These are phyloP conservation scores for Apodospora peruviana DNA, from an alignment of 495 filamentous ascomycete species.

Conservation along the genomic window DNA sequence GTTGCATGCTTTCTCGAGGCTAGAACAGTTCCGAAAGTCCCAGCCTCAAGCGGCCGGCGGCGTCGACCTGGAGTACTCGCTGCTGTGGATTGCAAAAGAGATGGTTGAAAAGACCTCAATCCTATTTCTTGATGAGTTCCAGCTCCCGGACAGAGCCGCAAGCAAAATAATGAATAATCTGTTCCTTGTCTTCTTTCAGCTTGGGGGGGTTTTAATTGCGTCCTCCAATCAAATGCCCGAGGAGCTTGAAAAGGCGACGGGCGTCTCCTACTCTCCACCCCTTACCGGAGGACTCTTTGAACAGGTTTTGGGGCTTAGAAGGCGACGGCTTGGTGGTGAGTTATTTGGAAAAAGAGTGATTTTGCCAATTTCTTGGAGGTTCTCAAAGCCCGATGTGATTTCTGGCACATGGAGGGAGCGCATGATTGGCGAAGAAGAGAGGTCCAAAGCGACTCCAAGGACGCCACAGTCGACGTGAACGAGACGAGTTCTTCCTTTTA, in stretches of 20 bases:
- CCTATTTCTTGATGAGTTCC: constrained; percentile 70
- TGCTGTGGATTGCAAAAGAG: constrained; percentile 62
- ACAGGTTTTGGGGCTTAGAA: constrained; percentile 32
- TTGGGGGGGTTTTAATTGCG: constrained; percentile 66
- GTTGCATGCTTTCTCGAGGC: constrained; percentile 57
- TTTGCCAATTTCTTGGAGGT: constrained; percentile 64
- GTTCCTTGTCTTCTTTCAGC: constrained; percentile 65
- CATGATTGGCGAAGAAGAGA: constrained; percentile 60
- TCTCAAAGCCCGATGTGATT: constrained; percentile 60
- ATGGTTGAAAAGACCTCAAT: constrained; percentile 62
- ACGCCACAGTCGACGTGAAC: constrained; percentile 1
- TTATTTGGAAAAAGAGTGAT: constrained; percentile 52
- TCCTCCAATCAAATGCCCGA: constrained; percentile 72
- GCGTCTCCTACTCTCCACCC: constrained; percentile 51
- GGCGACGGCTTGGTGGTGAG: constrained; percentile 22
- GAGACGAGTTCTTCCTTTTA: constrained; percentile 4
- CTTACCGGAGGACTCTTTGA: constrained; percentile 43
- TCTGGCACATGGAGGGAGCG: constrained; percentile 65
- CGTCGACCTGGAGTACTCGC: constrained; percentile 48
- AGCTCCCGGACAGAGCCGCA: constrained; percentile 62
- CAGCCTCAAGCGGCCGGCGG: constrained; percentile 20
- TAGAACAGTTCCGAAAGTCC: constrained; percentile 52
- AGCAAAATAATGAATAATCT: constrained; percentile 66
- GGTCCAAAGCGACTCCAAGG: constrained; percentile 13
- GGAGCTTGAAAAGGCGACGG: constrained; percentile 62